Evolutionary conservation across 805 yeast genomes (phyloP), one percentile per base, ranked within the genome.

Genomic region (Candida silvicultrix): DNA sequence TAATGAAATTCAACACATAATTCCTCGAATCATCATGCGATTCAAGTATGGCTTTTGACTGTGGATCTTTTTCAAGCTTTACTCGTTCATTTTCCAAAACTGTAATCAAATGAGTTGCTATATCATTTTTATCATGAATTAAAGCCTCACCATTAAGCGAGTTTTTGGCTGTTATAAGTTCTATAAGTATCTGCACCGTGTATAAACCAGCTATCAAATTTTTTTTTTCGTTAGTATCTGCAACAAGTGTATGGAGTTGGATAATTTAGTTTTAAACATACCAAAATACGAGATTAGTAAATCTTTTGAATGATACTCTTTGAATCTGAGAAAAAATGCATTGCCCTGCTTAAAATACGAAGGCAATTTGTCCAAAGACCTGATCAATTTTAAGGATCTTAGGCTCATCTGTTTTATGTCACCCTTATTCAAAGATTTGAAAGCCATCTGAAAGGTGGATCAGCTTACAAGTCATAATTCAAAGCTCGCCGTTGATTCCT

Each of bases 21-120:
- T 53, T 51, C 20, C 56, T 47, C 1, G 51, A 47, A 20, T 41
- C 51, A 28, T 16, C 25, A 6, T n/a, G 16, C 14, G 48, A 40
- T 8, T 36, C 19, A 2, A 45, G 9, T 6, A 49, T 49, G 7
- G 39, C 46, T 6, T 16, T 6, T 6, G 16, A 14, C 14, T 35
- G 12, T 3, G 35, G 25, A 38, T 43, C 32, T 16, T 34, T 18
- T 20, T 21, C 38, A 4, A 51, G 19, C 18, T 18, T 23, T 8
- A 9, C 7, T 21, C 40, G 34, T 23, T 45, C 44, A 16, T 15
- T 29, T 18, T 43, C 46, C 8, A 43, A 15, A 2, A 34, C 39
- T 2, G 38, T 43, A 2, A 43, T 12, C 12, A 43, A 32, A 14
- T 22, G 32, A n/a, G 38, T 16, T 6, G 39, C 19, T 9, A 43